Conservation (phyloP, 805 yeast genomes). For the Saccharomycopsis amapae region DNA sequence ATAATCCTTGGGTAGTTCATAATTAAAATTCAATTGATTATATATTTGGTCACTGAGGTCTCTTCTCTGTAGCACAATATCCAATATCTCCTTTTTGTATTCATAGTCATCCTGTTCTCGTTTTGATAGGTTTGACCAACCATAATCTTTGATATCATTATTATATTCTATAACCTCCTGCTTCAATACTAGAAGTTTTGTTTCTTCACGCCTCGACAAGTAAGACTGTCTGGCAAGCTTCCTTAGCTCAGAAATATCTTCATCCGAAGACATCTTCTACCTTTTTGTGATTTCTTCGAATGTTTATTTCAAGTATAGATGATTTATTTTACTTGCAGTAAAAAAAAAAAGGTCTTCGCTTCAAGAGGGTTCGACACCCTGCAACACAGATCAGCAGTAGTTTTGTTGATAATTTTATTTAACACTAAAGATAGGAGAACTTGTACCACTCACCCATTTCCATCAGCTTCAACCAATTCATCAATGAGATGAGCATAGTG, state of each 20-base stretch:
- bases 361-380: no score
- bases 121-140: conserved; percentile 45
- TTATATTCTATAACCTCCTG: conserved; percentile 44
- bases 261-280: neutral
- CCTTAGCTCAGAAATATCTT: conserved; percentile 8
- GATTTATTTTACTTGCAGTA: neutral
- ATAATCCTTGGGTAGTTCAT: conserved; percentile 51
- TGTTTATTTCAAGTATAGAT: neutral
- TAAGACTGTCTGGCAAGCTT: conserved; percentile 17
- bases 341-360: no score
- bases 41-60: conserved; percentile 27
- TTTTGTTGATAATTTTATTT: no score
- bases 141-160: conserved; percentile 40
- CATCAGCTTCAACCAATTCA: no score
- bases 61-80: conserved; percentile 35
- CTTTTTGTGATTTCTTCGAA: neutral
- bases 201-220: conserved; percentile 15
- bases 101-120: conserved; percentile 46
- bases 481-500: no score
- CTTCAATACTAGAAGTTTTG: conserved; percentile 13
- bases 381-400: no score
- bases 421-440: no score
- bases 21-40: conserved; percentile 28
- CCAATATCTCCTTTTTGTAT: conserved; percentile 43
- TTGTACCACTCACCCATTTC: no score